Evolutionary conservation across 129 eudicot genomes (phyloP).

Genomic region (Helianthus tuberosus): DNA sequence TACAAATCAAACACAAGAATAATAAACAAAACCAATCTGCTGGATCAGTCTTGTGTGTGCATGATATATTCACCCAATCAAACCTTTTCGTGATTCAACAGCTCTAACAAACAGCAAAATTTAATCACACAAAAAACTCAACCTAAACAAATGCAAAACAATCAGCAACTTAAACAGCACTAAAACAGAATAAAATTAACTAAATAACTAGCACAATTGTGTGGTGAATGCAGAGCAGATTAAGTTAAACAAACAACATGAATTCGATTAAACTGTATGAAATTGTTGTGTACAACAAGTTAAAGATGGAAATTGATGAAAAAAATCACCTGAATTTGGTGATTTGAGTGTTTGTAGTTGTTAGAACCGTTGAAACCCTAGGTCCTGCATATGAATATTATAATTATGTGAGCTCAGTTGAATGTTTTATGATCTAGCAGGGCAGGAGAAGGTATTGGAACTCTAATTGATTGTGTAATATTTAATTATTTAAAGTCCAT

Average conservation of each 20-base stretch:
- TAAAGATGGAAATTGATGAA: neutral
- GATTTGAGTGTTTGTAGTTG: too few species aligned
- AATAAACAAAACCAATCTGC: too few species aligned
- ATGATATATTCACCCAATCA: neutral
- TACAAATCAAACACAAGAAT: neutral
- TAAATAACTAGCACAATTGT: neutral
- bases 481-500: too few species aligned
- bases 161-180: neutral
- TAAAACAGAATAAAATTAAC: neutral
- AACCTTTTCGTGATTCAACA: neutral
- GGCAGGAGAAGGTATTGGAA: too few species aligned
- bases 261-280: neutral
- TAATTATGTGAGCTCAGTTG: too few species aligned
- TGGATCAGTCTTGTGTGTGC: neutral
- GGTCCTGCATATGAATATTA: too few species aligned
- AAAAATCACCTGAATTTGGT: too few species aligned
- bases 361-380: too few species aligned
- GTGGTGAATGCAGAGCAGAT: conserved; percentile 5
- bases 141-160: neutral
- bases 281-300: neutral
- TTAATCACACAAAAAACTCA: neutral
- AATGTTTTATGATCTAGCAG: too few species aligned
- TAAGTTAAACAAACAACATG: neutral
- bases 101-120: neutral
- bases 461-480: too few species aligned